Conservation (phyloP, 805 yeast species). For the Cyberlindnera euphorbiae region DNA sequence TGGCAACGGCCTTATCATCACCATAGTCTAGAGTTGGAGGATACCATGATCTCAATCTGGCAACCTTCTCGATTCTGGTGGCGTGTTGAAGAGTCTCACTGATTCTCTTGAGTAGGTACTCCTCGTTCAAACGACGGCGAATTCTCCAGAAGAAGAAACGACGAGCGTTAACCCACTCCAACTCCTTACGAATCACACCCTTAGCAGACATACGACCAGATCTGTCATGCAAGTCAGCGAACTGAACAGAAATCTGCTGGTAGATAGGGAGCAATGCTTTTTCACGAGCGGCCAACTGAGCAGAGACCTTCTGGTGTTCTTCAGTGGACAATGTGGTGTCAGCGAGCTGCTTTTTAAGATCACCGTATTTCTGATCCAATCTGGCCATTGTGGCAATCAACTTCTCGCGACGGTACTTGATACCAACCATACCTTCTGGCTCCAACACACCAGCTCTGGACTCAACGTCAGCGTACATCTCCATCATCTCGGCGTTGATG, state of each 20-base stretch:
- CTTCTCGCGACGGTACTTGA: conserved; percentile 93
- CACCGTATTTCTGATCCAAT: conserved; percentile 72
- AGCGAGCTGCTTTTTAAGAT: conserved; percentile 55
- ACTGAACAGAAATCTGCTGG: conserved; percentile 88
- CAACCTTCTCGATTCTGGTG: conserved; percentile 73
- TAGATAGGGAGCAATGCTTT: conserved; percentile 77
- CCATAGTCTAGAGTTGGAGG: conserved; percentile 64
- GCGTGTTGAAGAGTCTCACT: conserved; percentile 56
- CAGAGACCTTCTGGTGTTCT: conserved; percentile 59
- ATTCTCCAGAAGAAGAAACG: conserved; percentile 98
- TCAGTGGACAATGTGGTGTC: conserved; percentile 52
- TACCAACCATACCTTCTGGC: conserved; percentile 99
- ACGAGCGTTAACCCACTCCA: conserved; percentile 85
- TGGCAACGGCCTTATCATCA: conserved; percentile 73
- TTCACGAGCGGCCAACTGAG: conserved; percentile 75
- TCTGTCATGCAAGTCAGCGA: conserved; percentile 97
- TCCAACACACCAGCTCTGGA: conserved; percentile 97
- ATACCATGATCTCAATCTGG: conserved; percentile 85
- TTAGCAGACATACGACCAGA: conserved; percentile 97
- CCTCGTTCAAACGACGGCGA: conserved; percentile 92
- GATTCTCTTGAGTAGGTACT: conserved; percentile 73
- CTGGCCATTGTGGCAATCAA: conserved; percentile 87
- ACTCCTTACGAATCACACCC: conserved; percentile 80
- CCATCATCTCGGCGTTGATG: conserved; percentile 96
- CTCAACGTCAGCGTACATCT: conserved; percentile 96